Evolutionary conservation across 1,139 yeast genomes (phyloP).

Genomic region (Geotrichum siamense): DNA sequence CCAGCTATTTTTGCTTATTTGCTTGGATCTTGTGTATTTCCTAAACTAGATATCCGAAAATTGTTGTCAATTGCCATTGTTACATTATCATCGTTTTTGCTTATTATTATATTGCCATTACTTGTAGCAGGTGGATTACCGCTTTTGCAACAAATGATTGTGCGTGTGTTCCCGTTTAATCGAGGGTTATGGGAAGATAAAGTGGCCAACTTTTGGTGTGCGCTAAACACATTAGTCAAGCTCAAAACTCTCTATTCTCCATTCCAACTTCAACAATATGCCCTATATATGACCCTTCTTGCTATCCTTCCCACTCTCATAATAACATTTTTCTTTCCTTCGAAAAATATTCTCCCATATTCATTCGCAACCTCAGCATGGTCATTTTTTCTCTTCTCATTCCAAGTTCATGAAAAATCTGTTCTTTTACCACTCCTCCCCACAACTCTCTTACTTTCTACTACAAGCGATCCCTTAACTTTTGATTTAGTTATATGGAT

Average conservation of each 20-base stretch:
- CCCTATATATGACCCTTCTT: slow-evolving; percentile 55
- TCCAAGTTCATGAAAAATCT: slow-evolving; percentile 93
- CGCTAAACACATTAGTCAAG: slow-evolving; percentile 69
- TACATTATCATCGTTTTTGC: slow-evolving; percentile 49
- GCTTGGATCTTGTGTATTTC: slow-evolving; percentile 42
- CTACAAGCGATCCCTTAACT: slow-evolving; percentile 23
- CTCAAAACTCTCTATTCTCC: slow-evolving; percentile 51
- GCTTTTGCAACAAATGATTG: slow-evolving; percentile 40
- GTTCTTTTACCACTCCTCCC: slow-evolving; percentile 86
- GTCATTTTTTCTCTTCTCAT: slow-evolving; percentile 84
- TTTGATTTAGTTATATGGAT: slow-evolving; percentile 66
- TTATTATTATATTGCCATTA: slow-evolving; percentile 60
- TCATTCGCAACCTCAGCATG: slow-evolving; percentile 79
- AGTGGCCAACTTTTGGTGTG: slow-evolving; percentile 97
- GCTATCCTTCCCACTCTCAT: slow-evolving; percentile 65
- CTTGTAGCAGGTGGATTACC: slow-evolving; percentile 37
- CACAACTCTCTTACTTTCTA: slow-evolving; percentile 57
- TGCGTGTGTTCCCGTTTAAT: slow-evolving; percentile 81
- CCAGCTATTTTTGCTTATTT: slow-evolving; percentile 80
- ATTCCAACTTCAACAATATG: slow-evolving; percentile 53
- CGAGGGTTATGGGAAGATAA: slow-evolving; percentile 97
- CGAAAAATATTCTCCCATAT: slow-evolving; percentile 52
- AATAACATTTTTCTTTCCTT: slow-evolving; percentile 45
- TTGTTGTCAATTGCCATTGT: slow-evolving; percentile 56
- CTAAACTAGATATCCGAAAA: slow-evolving; percentile 38